These are phyloP conservation scores for Sporobolomyces phaffii DNA, from an alignment of 768 basidiomycete species.

Conservation along the genomic window DNA sequence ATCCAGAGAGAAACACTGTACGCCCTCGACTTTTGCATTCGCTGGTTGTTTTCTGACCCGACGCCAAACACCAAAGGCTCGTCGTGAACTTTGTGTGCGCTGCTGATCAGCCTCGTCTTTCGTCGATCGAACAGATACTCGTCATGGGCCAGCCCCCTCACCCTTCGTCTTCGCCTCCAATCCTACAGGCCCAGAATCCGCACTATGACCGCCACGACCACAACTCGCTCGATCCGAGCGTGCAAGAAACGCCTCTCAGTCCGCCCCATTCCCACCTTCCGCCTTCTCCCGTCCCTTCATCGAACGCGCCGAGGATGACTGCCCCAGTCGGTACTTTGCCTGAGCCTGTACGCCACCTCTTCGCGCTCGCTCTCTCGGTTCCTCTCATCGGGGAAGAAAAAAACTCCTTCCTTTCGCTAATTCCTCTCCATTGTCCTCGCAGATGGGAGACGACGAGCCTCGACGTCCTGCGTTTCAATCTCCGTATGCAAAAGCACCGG, in stretches of 20 bases:
- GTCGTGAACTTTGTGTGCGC: too few relatives aligned
- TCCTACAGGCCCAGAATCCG: too few relatives aligned
- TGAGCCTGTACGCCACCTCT: constrained; percentile 2
- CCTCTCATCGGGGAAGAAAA: too few relatives aligned
- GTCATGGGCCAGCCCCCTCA: constrained; percentile 10
- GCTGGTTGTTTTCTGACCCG: too few relatives aligned
- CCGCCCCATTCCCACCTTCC: too few relatives aligned
- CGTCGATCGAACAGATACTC: background rate
- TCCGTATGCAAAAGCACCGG: too few relatives aligned
- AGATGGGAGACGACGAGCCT: background rate
- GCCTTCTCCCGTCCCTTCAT: too few relatives aligned
- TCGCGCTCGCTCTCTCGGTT: background rate
- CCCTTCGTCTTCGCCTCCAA: background rate
- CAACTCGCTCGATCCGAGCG: background rate
- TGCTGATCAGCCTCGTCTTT: background rate
- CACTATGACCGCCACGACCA: background rate
- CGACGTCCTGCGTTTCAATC: too few relatives aligned
- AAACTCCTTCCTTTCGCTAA: too few relatives aligned
- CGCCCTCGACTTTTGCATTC: background rate
- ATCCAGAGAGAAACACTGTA: constrained; percentile 4
- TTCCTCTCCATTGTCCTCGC: too few relatives aligned
- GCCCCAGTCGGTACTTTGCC: constrained; percentile 3
- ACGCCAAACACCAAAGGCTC: too few relatives aligned
- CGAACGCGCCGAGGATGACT: background rate
- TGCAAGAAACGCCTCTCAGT: background rate